Conservation (phyloP, 2,329 filamentous ascomycete species). For the Triangularia setosa region DNA sequence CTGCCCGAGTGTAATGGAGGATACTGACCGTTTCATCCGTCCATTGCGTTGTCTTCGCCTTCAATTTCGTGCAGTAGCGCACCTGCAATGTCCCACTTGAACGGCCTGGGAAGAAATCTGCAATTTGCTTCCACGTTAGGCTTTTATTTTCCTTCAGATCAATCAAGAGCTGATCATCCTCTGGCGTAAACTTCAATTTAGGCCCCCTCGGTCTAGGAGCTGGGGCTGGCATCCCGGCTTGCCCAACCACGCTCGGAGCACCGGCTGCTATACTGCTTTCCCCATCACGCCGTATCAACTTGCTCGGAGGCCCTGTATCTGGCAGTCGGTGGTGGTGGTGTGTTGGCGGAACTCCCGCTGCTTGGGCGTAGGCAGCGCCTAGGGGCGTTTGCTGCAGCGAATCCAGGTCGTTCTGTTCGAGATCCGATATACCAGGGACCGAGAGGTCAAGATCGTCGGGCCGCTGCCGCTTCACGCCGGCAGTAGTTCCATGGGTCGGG, state of each 20-base stretch:
- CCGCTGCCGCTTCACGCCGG: slow-evolving; percentile 49
- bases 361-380: slow-evolving; percentile 48
- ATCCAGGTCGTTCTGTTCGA: slow-evolving; percentile 54
- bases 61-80: slow-evolving; percentile 90
- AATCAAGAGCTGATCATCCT: slow-evolving; percentile 83
- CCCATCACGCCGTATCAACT: slow-evolving; percentile 60
- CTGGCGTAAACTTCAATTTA: slow-evolving; percentile 89
- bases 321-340: slow-evolving; percentile 82
- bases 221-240: slow-evolving; percentile 80
- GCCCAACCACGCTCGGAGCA: slow-evolving; percentile 80
- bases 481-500: slow-evolving; percentile 33
- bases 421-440: slow-evolving; percentile 46
- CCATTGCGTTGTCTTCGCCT: slow-evolving; percentile 91
- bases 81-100: slow-evolving; percentile 90
- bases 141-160: slow-evolving; percentile 93
- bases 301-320: slow-evolving; percentile 65
- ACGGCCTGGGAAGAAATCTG: slow-evolving; percentile 88
- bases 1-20: neutral
- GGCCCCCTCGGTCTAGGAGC: slow-evolving; percentile 77
- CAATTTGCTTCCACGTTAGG: slow-evolving; percentile 95
- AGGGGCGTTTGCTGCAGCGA: slow-evolving; percentile 52
- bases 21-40: slow-evolving; percentile 81
- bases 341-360: slow-evolving; percentile 48
- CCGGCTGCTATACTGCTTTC: slow-evolving; percentile 45
- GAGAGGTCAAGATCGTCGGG: slow-evolving; percentile 58